A percentile compares a stretch with the other conserved stretches of the same genome.
These are phyloP conservation scores for Trichoderma sp. DNA, from an alignment of 2,329 filamentous ascomycete genomes.

Conservation along the genomic window DNA sequence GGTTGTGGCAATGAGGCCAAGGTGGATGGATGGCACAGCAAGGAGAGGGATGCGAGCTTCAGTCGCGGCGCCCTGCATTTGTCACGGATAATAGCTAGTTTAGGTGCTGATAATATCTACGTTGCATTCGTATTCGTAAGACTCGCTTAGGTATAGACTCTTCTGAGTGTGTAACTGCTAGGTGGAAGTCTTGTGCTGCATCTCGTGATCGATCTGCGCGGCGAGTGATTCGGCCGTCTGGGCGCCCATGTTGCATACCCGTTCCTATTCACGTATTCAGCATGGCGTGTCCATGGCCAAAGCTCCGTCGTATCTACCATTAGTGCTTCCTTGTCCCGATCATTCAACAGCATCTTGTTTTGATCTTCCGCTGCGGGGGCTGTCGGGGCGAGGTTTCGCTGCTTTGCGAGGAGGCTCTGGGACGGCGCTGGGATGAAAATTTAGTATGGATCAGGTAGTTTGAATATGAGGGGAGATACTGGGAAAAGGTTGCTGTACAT, in stretches of 20 bases:
- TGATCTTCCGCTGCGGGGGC: slow-evolving; percentile 14
- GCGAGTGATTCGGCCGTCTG: slow-evolving; percentile 27
- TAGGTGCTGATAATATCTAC: background rate
- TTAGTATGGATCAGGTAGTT: background rate
- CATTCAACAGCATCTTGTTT: background rate
- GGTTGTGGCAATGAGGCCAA: background rate
- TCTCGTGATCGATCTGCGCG: slow-evolving; percentile 27
- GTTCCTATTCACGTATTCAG: slow-evolving; percentile 20
- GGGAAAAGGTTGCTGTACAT: background rate
- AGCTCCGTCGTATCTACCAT: background rate
- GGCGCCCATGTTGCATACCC: slow-evolving; percentile 27
- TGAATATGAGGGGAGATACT: too few species aligned
- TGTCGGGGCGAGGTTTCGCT: slow-evolving; percentile 26
- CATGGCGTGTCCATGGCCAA: background rate
- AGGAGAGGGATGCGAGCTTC: background rate
- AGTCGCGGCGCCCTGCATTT: background rate
- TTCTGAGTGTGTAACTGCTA: too few species aligned
- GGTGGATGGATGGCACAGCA: background rate
- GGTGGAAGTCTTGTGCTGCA: background rate
- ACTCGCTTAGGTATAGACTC: too few species aligned
- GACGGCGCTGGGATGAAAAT: slow-evolving; percentile 12
- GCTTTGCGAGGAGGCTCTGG: slow-evolving; percentile 28
- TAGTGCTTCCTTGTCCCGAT: background rate
- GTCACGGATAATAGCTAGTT: background rate
- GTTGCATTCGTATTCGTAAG: background rate